Base-by-base conservation (phyloP, 2,329 filamentous ascomycete species). In the Beauveria medogensis region DNA sequence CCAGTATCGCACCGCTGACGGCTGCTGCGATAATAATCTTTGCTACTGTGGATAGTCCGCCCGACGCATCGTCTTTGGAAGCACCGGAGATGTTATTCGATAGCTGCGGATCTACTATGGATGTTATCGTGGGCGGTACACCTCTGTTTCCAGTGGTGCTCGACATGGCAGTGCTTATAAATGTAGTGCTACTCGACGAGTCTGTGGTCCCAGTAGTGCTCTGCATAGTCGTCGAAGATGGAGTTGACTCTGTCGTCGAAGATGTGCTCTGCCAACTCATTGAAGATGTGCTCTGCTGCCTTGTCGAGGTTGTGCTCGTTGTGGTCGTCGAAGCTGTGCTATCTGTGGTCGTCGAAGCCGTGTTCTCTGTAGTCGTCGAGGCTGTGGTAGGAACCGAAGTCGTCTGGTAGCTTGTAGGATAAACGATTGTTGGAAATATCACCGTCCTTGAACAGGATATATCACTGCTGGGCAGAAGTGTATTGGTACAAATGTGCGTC, bases 401-500 rank as follows among this genome's bases (percentile, higher is more conserved):
- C 10, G 20, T 57, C 20, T 20, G 28, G 7, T n/a, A 16, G 12
- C 22, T 22, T 22, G 56, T 22, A 26, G 34, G 43, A 24, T 37
- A 34, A 18, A 28, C 46, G 16, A 26, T 59, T n/a, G 56, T 34
- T 18, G 56, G 24, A 9, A 10, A 30, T 53, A 59, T 59, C 3
- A 7, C 46, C 14, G 56, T 59, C 26, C 56, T 34, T 3, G 56
- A 53, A 34, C 56, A 59, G 22, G 56, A 12, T 52, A 59, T 59
- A 59, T 59, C 24, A 50, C 52, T 55, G 18, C 59, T 55, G 20
- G 59, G 52, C 10, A 61, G n/a, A 5, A 61, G 30, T 10, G 51
- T 55, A 37, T 61, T 61, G 30, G 43, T 10, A 63, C 72, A 75
- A 48, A 55, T 59, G 63, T 69, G 74, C 46, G 41, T 61, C 16